Evolutionary conservation across 495 filamentous ascomycete genomes (phyloP), one percentile per base, ranked within the genome.

Genomic region (Tetracladium setigerum): DNA sequence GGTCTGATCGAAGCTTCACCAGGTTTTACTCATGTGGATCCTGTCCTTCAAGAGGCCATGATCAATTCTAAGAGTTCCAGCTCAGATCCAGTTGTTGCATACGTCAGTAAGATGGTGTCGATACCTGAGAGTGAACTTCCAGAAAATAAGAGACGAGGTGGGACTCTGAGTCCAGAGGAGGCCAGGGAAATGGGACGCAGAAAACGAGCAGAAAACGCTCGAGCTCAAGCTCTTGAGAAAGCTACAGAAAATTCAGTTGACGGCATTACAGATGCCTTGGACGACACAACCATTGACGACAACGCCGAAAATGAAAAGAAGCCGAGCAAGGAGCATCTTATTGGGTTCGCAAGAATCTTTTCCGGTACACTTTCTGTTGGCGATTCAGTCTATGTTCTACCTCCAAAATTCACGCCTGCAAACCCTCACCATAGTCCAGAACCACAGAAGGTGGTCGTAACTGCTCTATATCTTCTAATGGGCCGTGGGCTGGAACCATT

Each of bases 61-160:
- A 58, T 86, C 4, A 73, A 81, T 1, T 96, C 92, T 60, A 84
- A 85, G 53, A 79, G 77, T 4, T 66, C 64, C 1, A 65, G 74
- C 8, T 73, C 78, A 0, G 83, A 84, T 39, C 91, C 92, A 2
- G 81, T 94, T 2, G 87, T 97, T 6, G 92, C 89, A 9, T 99
- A 94, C 54, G 88, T 99, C 35, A 96, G 90, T 65, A 99, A 99
- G 65, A 95, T 99, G 90, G 86, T 95, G 16, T 89, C 92, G 1
- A 78, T 97, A 14, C 89, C 87, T 1, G 87, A 90, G 57, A 95
- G 87, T 57, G 89, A 97, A 51, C 73, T 99, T 14, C 80, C 82
- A 1, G 73, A 87, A 42, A 88, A 90, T 50, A 91, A 82, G 59
- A 78, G 85, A 22, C 78, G 83, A 52, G 67, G 71, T 7, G 66